These are phyloP conservation scores for Rhynchosporium agropyri DNA, from an alignment of 2,329 filamentous ascomycete species.

Conservation along the genomic window DNA sequence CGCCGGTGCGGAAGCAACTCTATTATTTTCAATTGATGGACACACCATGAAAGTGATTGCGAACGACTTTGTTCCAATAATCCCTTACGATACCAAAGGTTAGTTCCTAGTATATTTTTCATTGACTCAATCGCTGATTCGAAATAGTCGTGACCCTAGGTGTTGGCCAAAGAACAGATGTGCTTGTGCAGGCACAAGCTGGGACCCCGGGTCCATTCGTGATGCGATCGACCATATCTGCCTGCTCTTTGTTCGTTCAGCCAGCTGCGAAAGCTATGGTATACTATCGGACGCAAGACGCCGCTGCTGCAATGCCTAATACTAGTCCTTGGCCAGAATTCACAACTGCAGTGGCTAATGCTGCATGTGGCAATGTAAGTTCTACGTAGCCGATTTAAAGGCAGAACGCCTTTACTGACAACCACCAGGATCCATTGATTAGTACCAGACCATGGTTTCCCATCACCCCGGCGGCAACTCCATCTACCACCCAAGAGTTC, in stretches of 20 bases:
- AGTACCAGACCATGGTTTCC: slow-evolving; percentile 7
- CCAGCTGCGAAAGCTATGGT: slow-evolving; percentile 61
- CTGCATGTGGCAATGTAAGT: slow-evolving; percentile 24
- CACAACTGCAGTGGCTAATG: slow-evolving; percentile 50
- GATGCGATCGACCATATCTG: slow-evolving; percentile 57
- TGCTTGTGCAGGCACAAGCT: slow-evolving; percentile 52
- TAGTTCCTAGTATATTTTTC: neutral
- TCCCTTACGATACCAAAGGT: slow-evolving; percentile 27
- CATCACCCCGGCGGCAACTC: neutral
- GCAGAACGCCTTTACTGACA: neutral
- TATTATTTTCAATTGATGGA: slow-evolving; percentile 53
- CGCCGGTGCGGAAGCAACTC: slow-evolving; percentile 48
- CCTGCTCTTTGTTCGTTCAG: slow-evolving; percentile 53
- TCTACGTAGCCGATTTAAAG: slow-evolving; percentile 2
- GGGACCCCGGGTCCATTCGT: slow-evolving; percentile 51
- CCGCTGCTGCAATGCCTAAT: slow-evolving; percentile 48
- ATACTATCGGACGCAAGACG: slow-evolving; percentile 64
- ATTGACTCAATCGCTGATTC: slow-evolving; percentile 61
- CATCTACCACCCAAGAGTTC: slow-evolving; percentile 6
- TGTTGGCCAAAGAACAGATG: slow-evolving; percentile 53
- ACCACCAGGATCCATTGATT: neutral
- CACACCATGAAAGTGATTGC: slow-evolving; percentile 63
- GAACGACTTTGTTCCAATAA: slow-evolving; percentile 64
- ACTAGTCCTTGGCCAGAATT: slow-evolving; percentile 52
- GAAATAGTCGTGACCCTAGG: slow-evolving; percentile 56